Base-by-base conservation (phyloP, 345 rosid species). In the Eucalyptus globulus region DNA sequence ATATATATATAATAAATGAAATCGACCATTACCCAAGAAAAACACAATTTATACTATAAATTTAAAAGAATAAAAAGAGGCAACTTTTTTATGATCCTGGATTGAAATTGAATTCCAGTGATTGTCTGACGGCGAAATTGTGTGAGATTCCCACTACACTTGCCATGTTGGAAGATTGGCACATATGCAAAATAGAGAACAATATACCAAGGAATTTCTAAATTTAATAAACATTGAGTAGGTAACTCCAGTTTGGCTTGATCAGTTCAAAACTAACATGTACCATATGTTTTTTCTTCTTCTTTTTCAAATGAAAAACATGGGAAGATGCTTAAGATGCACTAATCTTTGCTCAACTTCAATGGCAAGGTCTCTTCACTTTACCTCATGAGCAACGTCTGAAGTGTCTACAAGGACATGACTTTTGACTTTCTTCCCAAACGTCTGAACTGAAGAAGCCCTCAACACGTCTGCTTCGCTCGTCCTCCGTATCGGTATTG, bases 401-500 rank as follows among this genome's bases (percentile, higher is more conserved):
- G 92, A 92, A 29, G 97, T 91, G 92, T 98, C 99, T 94, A 98
- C 93, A 87, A 97, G 92, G 40, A 96, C 95, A 86, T 90, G 94
- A 86, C 95, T 93, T 27, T 93, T 89, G 27, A 67, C 76, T 94
- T 95, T 98, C 89, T 92, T 95, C 86, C 99, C 99, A 85, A 95
- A 97, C 89, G 94, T 91, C 62, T 88, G 50, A 11, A 93, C 26
- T 86, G 97, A 95, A 88, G 93, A 94, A 17, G 99, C 98, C 92
- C 99, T 92, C 80, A 96, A 54, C 95, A 98, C 89, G 89, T 97
- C 99, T 87, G 93, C 88, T 91, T 97, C 97, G 8, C 92, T 94
- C 90, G 98, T 96, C 94, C 99, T 94, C 91, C 99, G 92, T 9
- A 98, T 92, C 45, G 99, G 99, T 83, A 98, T 69, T 86, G 99